Percentiles rank a stretch among this genome's conserved stretches.
phyloP scores from a whole-genome alignment of 139 green algal species.

The Chlamydomonas asymmetrica region DNA sequence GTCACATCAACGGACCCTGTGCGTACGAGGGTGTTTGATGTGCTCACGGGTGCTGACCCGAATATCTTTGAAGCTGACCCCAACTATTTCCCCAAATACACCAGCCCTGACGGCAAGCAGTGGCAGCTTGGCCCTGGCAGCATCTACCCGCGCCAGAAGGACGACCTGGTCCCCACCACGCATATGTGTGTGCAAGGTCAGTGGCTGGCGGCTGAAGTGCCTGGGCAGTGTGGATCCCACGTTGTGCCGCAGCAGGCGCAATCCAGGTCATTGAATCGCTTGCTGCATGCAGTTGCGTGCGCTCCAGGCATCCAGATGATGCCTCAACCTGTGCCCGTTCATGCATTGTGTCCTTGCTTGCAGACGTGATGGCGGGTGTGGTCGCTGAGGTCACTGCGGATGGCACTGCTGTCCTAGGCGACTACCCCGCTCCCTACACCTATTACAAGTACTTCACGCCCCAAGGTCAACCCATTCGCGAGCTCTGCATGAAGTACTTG shows the following conservation, averaged over 20 bases:
- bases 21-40: too few relatives aligned
- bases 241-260: too few relatives aligned
- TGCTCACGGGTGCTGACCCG: too few relatives aligned
- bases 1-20: too few relatives aligned
- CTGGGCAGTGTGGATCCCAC: too few relatives aligned
- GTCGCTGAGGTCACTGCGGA: too few relatives aligned
- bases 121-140: background rate
- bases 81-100: background rate
- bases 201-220: background rate
- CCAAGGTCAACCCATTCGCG: background rate
- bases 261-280: too few relatives aligned
- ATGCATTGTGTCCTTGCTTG: too few relatives aligned
- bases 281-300: background rate
- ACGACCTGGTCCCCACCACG: background rate
- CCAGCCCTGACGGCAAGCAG: background rate
- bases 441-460: background rate
- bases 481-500: background rate
- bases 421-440: background rate
- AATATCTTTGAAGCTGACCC: too few relatives aligned
- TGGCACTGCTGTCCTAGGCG: too few relatives aligned
- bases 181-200: background rate
- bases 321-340: too few relatives aligned
- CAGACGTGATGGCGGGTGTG: too few relatives aligned
- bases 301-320: background rate
- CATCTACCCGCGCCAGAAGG: conserved; percentile 6